Conservation (phyloP, 345 rosid species). For the Cardamine resedifolia region DNA sequence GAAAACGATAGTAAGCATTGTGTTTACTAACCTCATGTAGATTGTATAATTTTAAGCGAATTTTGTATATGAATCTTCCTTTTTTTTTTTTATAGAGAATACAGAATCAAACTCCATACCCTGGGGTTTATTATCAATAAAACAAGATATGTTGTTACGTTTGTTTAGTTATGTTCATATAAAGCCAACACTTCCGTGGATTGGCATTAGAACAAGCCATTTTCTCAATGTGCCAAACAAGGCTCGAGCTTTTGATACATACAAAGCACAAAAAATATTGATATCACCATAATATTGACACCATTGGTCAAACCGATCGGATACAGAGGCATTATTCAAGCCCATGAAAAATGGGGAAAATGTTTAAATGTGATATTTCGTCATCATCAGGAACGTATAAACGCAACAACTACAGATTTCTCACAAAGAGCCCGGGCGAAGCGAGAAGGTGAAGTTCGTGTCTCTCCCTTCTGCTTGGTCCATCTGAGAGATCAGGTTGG, state of each 20-base stretch:
- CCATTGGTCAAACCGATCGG: too few relatives aligned
- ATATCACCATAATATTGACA: too few relatives aligned
- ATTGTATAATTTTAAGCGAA: constrained; percentile 24
- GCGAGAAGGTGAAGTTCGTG: not conserved
- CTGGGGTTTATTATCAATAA: not conserved
- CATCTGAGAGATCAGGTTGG: constrained; percentile 15
- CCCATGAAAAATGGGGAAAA: constrained; percentile 1
- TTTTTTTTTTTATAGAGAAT: constrained; percentile 15
- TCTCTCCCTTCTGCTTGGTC: constrained; percentile 21
- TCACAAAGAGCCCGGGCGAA: not conserved
- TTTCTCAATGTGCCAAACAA: constrained; percentile 14
- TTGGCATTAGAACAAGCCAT: constrained; percentile 3
- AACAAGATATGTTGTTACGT: constrained; percentile 22
- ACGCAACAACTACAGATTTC: not conserved
- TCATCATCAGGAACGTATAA: constrained; percentile 38
- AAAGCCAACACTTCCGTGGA: constrained; percentile 1
- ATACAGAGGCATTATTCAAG: not conserved
- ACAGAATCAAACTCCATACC: not conserved
- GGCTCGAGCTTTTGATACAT: constrained; percentile 1
- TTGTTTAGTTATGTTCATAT: not conserved
- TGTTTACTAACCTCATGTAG: constrained; percentile 9
- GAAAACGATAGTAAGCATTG: not conserved
- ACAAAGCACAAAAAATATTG: too few relatives aligned
- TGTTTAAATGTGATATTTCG: constrained; percentile 19
- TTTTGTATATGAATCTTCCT: too few relatives aligned